A percentile compares a stretch with the other conserved stretches of the same genome.
phyloP scores from a whole-genome alignment of 768 basidiomycete species.

The Pleurotus pulmonarius region DNA sequence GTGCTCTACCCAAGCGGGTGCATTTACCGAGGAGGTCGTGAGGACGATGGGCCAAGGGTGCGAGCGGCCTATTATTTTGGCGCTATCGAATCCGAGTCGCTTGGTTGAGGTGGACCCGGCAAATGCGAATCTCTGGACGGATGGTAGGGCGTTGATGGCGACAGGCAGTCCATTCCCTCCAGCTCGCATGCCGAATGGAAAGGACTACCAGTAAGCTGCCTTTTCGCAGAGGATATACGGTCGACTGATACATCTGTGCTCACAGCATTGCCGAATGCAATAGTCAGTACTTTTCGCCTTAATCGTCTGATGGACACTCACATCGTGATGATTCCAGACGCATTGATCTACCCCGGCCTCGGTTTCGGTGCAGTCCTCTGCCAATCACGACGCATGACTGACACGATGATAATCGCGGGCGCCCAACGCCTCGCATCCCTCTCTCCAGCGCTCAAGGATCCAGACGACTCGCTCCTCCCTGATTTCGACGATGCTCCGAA shows the following conservation, averaged over 20 bases:
- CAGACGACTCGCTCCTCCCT: conserved; percentile 69
- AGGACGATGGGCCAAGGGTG: conserved; percentile 63
- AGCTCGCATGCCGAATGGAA: conserved; percentile 61
- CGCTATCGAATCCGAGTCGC: conserved; percentile 77
- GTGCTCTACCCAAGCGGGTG: conserved; percentile 73
- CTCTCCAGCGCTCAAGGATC: conserved; percentile 70
- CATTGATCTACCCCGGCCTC: conserved; percentile 82
- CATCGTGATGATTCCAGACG: conserved; percentile 34
- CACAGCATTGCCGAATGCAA: conserved; percentile 71
- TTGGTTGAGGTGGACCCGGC: conserved; percentile 74
- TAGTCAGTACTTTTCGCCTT: conserved; percentile 31
- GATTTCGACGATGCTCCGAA: conserved; percentile 69
- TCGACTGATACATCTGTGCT: not conserved
- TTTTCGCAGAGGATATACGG: not conserved
- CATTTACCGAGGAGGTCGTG: conserved; percentile 73
- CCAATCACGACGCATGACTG: conserved; percentile 60
- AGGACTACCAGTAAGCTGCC: conserved; percentile 54
- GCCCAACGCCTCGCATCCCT: conserved; percentile 70
- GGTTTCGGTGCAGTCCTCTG: conserved; percentile 77
- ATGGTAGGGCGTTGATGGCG: conserved; percentile 75
- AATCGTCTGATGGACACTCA: not conserved
- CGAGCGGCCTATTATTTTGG: conserved; percentile 79
- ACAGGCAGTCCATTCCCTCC: conserved; percentile 84
- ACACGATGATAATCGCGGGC: conserved; percentile 87
- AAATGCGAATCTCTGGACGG: conserved; percentile 74